Conservation (phyloP, 1,139 yeast species). For the Yamadazyma taylorii region DNA sequence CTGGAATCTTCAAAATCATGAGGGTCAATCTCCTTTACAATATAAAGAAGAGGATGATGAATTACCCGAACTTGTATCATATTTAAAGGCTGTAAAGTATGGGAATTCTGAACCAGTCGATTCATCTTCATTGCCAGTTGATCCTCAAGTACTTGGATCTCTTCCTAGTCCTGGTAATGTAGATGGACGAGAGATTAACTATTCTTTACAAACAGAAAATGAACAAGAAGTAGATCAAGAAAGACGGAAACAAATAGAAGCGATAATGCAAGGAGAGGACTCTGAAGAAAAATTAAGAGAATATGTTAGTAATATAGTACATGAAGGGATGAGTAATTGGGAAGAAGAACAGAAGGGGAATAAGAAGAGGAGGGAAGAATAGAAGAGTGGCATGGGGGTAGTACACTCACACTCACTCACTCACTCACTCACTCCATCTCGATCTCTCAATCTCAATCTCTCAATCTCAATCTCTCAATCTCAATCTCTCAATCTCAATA, state of each 20-base stretch:
- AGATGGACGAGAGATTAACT: constrained; percentile 58
- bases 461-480: no score
- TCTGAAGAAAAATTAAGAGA: constrained; percentile 76
- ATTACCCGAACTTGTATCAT: constrained; percentile 72
- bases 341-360: constrained; percentile 17
- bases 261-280: constrained; percentile 71
- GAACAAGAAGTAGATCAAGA: constrained; percentile 38
- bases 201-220: constrained; percentile 51
- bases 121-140: constrained; percentile 1
- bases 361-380: constrained; percentile 24
- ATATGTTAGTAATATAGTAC: constrained; percentile 64
- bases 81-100: constrained; percentile 51
- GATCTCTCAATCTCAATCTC: no score
- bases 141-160: constrained; percentile 18
- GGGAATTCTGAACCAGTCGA: constrained; percentile 5
- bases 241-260: constrained; percentile 64
- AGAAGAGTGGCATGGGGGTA: no score
- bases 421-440: no score
- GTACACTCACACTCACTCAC: no score
- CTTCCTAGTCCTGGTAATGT: constrained; percentile 44
- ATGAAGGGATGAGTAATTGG: constrained; percentile 43
- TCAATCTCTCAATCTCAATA: no score
- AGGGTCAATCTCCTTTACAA: constrained; percentile 69
- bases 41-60: constrained; percentile 84
- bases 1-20: constrained; percentile 59